Evolutionary conservation across 495 filamentous ascomycete species (phyloP), one percentile per base, ranked within the genome.

Genomic region (Diplogelasinospora grovesii): DNA sequence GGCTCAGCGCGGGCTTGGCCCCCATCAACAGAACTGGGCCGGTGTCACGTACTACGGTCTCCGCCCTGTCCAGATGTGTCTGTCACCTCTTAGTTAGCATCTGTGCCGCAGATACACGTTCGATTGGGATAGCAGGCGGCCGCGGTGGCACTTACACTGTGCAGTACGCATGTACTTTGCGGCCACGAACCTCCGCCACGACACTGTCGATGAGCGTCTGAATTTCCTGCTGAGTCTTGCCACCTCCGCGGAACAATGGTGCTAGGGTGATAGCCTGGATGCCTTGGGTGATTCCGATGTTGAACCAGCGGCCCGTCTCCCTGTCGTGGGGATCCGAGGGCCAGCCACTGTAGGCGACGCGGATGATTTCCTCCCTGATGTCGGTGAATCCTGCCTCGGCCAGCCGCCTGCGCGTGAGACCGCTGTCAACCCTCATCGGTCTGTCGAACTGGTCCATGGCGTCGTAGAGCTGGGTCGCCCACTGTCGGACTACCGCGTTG

Each of bases 221-320:
- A 27, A 94, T 81, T 42, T 83, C 73, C n/a, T 79, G 70, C n/a
- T 69, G 43, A 6, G 75, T 65, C 75, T 79, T 89, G 15, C 65
- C 62, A 36, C 73, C 70, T 9, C 81, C 73, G 43, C 86, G 72
- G 24, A 70, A 82, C 52, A 96, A 73, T 4, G 89, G 82, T 1
- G 76, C 88, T 49, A 94, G 53, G 42, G 78, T 82, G 28, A 93
- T 61, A 6, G 79, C 78, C 43, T 89, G 77, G 29, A 94, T 67
- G 11, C 83, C 85, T 48, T 83, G 73, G 2, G 70, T 78, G 32
- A 93, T 59, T 9, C 77, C 83, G 14, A 93, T 66, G 51, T 88
- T 86, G 58, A 92, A 95, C 89, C 89, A 95, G 18, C 78, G 71
- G 20, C 85, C 86, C 16, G 87, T 73, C 34, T 83, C 79, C 43